Evolutionary conservation across 2,329 filamentous ascomycete species (phyloP), one percentile per base, ranked within the genome.

Genomic region (Colletotrichum echinochloae): DNA sequence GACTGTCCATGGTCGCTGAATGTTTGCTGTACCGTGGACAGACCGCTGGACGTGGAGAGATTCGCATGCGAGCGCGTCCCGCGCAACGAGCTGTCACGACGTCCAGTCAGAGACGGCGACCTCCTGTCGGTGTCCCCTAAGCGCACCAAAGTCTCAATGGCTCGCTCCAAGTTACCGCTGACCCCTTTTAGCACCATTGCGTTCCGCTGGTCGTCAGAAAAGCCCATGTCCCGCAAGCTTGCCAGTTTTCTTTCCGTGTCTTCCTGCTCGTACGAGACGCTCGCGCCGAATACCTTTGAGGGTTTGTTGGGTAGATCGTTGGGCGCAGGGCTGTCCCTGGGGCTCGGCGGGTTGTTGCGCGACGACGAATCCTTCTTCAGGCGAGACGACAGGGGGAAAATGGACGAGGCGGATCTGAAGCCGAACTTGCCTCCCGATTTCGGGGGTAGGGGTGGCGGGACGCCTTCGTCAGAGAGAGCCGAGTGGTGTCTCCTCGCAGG

Each of bases 141-240:
- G 74, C 94, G 89, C 66, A 96, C 89, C 76, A 99, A 82, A 23
- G 94, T 89, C 80, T 98, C 95, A 54, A 98, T 90, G 0, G 95
- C 90, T 79, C 90, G 92, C 75, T 98, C 94, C 68, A 99, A 78
- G 77, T 96, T 95, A 5, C 95, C 95, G 76, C 92, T 91, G 37
- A 97, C 87, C 3, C 92, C 92, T 78, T 94, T 95, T 23, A 99
- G 83, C 33, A 98, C 90, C 62, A 92, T 90, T 5, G 89, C 86
- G 77, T 98, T 98, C 70, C 92, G 89, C 75, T 92, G 93, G 51
- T 92, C 90, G 78, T 99, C 94, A 5, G 84, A 85, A 76, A 99
- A 99, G 0, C 96, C 96, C 94, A 98, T 97, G 66, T 98, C 94
- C 65, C 90, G 89, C 67, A 99, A 83, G 62, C 89, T 90, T 3